Percentiles rank a stretch among this genome's conserved stretches.
phyloP scores from a whole-genome alignment of 2,329 filamentous ascomycete genomes.

The Paecilomyces sp. region DNA sequence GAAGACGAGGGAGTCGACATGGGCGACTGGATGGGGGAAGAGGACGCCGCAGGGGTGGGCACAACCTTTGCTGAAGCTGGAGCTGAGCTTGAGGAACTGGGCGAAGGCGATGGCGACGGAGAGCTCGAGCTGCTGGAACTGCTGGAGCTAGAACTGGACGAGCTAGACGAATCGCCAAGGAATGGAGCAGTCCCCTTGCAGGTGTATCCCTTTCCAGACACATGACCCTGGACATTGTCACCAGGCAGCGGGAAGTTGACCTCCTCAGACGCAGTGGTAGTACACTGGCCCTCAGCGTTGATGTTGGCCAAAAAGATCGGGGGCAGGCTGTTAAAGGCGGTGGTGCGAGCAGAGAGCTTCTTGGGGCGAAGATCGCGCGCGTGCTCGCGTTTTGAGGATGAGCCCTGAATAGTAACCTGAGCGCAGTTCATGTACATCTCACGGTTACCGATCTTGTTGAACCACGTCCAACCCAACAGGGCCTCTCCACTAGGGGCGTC shows the following conservation, averaged over 20 bases:
- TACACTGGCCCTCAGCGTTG: slow-evolving; percentile 45
- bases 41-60: neutral
- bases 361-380: slow-evolving; percentile 3
- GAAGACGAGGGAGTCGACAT: slow-evolving; percentile 6
- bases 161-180: slow-evolving; percentile 9
- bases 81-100: neutral
- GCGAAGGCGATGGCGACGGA: neutral
- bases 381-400: slow-evolving; percentile 7
- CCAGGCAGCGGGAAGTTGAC: slow-evolving; percentile 62
- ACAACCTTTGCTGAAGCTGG: neutral
- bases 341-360: slow-evolving; percentile 3
- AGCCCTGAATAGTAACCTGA: slow-evolving; percentile 51
- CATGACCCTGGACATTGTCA: slow-evolving; percentile 38
- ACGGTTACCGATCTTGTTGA: slow-evolving; percentile 68
- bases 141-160: slow-evolving; percentile 7
- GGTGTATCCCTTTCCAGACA: slow-evolving; percentile 27
- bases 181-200: slow-evolving; percentile 25
- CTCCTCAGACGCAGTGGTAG: slow-evolving; percentile 50
- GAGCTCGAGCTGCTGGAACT: slow-evolving; percentile 5
- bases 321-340: slow-evolving; percentile 51
- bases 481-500: slow-evolving; percentile 56
- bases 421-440: slow-evolving; percentile 89
- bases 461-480: slow-evolving; percentile 70
- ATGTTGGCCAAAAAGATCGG: slow-evolving; percentile 67
- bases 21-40: neutral